Evolutionary conservation across 768 basidiomycete species (phyloP).

Genomic region (Strobilomyces echinocephalus): DNA sequence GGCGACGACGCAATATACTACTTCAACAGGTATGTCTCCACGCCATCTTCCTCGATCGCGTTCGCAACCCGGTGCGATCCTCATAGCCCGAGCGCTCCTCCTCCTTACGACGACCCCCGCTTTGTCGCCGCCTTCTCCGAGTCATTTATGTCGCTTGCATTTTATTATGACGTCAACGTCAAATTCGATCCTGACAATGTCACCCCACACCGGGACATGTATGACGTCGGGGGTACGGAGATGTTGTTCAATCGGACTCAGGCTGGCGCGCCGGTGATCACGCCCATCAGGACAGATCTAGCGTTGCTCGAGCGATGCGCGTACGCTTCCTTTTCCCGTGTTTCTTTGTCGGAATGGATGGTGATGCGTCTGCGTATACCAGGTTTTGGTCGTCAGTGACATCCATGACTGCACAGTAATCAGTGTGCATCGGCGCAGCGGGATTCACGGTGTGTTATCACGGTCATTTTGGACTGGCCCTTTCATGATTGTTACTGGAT

Average conservation of each 20-base stretch:
- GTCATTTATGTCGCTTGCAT: constrained; percentile 23
- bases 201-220: constrained; percentile 13
- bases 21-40: constrained; percentile 26
- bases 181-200: constrained; percentile 15
- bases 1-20: constrained; percentile 38
- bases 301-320: constrained; percentile 5
- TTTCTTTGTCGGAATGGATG: not conserved
- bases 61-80: not conserved
- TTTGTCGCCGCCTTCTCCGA: constrained; percentile 28
- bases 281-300: constrained; percentile 2
- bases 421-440: no score
- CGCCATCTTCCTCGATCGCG: not conserved
- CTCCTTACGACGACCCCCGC: constrained; percentile 23
- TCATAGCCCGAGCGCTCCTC: not conserved
- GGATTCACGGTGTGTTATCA: no score
- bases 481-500: no score
- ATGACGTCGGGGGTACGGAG: constrained; percentile 4
- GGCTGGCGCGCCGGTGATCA: not conserved
- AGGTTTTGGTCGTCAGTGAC: constrained; percentile 18
- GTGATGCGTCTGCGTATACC: not conserved
- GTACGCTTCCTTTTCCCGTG: constrained; percentile 1
- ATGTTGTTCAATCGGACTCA: constrained; percentile 16
- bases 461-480: no score
- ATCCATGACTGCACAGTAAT: not conserved
- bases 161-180: constrained; percentile 19